Conservation (phyloP, 1,139 yeast genomes). For the Yamadazyma blattariae region DNA sequence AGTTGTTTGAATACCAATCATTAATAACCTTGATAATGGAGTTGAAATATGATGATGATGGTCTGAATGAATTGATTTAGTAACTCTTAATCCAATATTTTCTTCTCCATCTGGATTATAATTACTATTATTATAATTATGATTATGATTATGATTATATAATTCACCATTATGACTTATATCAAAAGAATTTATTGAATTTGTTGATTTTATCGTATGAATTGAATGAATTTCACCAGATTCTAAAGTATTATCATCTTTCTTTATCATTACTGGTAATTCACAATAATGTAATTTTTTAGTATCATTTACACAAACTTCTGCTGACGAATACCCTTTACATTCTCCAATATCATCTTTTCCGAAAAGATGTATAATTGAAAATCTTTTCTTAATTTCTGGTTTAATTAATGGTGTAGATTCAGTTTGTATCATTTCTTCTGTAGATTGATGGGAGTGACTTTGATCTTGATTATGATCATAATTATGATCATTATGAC, state of each 20-base stretch:
- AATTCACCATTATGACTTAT: not conserved
- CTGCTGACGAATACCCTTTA: slow-evolving; percentile 53
- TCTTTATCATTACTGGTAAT: slow-evolving; percentile 21
- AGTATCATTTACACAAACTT: slow-evolving; percentile 22
- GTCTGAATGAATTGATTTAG: slow-evolving; percentile 18
- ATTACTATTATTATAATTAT: not conserved
- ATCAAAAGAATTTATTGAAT: too few relatives aligned
- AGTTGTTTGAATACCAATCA: slow-evolving; percentile 89
- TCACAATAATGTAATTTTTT: slow-evolving; percentile 36
- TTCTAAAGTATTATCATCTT: slow-evolving; percentile 1
- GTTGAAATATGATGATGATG: slow-evolving; percentile 85
- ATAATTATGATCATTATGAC: slow-evolving; percentile 25
- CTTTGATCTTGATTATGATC: slow-evolving; percentile 18
- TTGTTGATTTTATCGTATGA: not conserved
- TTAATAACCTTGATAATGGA: slow-evolving; percentile 69
- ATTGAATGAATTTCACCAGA: slow-evolving; percentile 6
- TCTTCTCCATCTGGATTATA: not conserved
- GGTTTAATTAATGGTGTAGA: slow-evolving; percentile 12
- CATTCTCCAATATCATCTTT: slow-evolving; percentile 44
- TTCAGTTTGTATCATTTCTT: slow-evolving; percentile 19
- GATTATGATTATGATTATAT: slow-evolving; percentile 1
- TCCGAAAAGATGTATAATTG: slow-evolving; percentile 13
- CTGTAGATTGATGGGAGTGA: slow-evolving; percentile 6
- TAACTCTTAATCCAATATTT: too few relatives aligned
- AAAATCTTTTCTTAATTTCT: slow-evolving; percentile 9